These are phyloP conservation scores for Sclerotinia spermophila DNA, from an alignment of 2,329 filamentous ascomycete species.

Conservation along the genomic window DNA sequence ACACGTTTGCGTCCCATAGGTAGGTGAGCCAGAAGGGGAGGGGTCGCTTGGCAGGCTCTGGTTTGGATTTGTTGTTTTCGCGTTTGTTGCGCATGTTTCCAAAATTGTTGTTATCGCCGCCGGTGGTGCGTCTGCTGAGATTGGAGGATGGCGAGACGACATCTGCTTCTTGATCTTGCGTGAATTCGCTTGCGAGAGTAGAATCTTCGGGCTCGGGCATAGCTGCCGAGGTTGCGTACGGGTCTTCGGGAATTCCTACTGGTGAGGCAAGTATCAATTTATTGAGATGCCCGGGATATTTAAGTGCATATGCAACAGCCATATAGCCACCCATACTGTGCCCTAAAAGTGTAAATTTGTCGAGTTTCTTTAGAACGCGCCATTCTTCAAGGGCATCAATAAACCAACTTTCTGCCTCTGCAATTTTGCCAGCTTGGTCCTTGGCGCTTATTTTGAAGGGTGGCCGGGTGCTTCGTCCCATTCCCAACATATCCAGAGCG, in stretches of 20 bases:
- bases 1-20: conserved; percentile 96
- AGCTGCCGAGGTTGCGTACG: conserved; percentile 76
- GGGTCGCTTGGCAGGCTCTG: conserved; percentile 44
- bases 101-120: conserved; percentile 48
- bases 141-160: conserved; percentile 43
- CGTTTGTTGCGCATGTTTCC: conserved; percentile 46
- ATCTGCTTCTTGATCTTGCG: conserved; percentile 61
- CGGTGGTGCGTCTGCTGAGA: conserved; percentile 24
- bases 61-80: conserved; percentile 35
- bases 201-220: conserved; percentile 76
- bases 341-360: conserved; percentile 88
- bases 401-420: conserved; percentile 92
- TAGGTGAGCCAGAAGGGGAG: conserved; percentile 85
- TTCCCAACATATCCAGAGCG: conserved; percentile 90
- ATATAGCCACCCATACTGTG: conserved; percentile 95
- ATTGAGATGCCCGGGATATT: conserved; percentile 91
- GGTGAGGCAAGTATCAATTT: conserved; percentile 95
- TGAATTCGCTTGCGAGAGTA: conserved; percentile 72
- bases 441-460: conserved; percentile 82
- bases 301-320: conserved; percentile 89
- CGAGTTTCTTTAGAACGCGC: conserved; percentile 82
- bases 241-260: conserved; percentile 91
- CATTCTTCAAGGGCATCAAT: conserved; percentile 95
- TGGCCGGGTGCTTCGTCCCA: conserved; percentile 84
- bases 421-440: conserved; percentile 72